These are phyloP conservation scores for Podosphaera fusca DNA, from an alignment of 2,329 filamentous ascomycete genomes.

Conservation along the genomic window DNA sequence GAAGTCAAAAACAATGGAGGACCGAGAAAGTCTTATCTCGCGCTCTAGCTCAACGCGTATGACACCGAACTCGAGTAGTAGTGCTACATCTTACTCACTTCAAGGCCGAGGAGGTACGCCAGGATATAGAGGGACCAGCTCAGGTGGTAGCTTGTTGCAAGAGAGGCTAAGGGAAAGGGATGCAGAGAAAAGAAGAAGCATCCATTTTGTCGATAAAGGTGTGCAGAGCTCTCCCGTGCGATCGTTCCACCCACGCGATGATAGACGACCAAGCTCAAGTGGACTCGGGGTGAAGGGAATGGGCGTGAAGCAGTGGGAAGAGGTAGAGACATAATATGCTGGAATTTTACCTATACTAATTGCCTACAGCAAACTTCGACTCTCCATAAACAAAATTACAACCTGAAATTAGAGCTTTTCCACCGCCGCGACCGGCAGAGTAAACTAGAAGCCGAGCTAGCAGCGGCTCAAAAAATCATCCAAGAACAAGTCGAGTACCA, in stretches of 20 bases:
- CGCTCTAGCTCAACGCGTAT: constrained; percentile 2
- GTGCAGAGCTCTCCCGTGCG: constrained; percentile 15
- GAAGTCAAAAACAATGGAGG: neutral
- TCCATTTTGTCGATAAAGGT: constrained; percentile 8
- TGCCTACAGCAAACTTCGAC: constrained; percentile 33
- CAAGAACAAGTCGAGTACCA: constrained; percentile 25
- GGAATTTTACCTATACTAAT: constrained; percentile 4
- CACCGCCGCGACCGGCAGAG: constrained; percentile 43
- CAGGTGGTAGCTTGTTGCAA: constrained; percentile 13
- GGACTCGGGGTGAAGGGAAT: constrained; percentile 22
- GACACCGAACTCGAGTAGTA: constrained; percentile 6
- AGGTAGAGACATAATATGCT: constrained; percentile 21
- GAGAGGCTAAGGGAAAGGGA: constrained; percentile 16
- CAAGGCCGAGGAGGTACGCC: neutral
- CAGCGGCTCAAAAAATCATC: constrained; percentile 23
- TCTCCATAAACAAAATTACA: constrained; percentile 55
- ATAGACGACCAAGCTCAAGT: constrained; percentile 13
- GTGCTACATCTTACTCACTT: constrained; percentile 5
- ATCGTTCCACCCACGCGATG: constrained; percentile 7
- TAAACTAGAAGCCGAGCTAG: constrained; percentile 32
- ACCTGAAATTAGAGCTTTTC: constrained; percentile 49
- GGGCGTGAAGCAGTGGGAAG: constrained; percentile 45
- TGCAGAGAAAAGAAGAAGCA: constrained; percentile 12
- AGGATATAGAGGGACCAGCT: constrained; percentile 1
- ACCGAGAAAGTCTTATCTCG: neutral